A percentile compares a stretch with the other conserved stretches of the same genome.
Conservation (phyloP, 1,284 basidiomycete genomes). For the Crepidotus sp. region DNA sequence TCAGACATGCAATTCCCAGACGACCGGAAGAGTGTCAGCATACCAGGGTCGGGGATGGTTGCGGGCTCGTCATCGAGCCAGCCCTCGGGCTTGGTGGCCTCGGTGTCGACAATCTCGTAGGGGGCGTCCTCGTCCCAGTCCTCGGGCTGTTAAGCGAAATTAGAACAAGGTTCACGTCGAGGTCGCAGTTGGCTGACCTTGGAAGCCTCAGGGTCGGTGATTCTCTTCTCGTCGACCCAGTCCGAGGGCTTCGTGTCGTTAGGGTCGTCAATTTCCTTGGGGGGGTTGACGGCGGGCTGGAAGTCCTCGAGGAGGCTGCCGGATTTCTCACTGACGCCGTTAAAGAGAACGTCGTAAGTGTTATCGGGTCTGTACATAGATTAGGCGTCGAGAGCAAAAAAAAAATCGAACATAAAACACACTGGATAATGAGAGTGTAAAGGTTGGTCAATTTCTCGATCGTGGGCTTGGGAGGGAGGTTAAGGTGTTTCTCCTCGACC, state of each 20-base stretch:
- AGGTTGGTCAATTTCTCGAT: slow-evolving; percentile 87
- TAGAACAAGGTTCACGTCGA: not conserved
- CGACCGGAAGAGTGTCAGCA: not conserved
- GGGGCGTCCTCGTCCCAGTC: slow-evolving; percentile 98
- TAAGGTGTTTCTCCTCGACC: slow-evolving; percentile 96
- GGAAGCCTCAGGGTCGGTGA: slow-evolving; percentile 75
- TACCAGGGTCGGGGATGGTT: slow-evolving; percentile 80
- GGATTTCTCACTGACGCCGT: slow-evolving; percentile 73
- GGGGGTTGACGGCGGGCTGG: slow-evolving; percentile 88
- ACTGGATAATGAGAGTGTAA: slow-evolving; percentile 90
- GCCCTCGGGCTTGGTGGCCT: slow-evolving; percentile 85
- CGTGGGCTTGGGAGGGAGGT: slow-evolving; percentile 70
- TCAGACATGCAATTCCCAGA: not conserved
- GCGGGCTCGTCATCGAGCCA: slow-evolving; percentile 91
- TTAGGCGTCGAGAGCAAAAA: not conserved
- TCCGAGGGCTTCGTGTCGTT: slow-evolving; percentile 84
- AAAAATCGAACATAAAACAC: slow-evolving; percentile 25
- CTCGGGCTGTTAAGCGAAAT: slow-evolving; percentile 46
- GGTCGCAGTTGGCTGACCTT: slow-evolving; percentile 44
- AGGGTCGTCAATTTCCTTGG: slow-evolving; percentile 89
- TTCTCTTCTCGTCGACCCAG: slow-evolving; percentile 90
- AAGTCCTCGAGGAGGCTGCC: slow-evolving; percentile 94
- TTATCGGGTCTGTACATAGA: slow-evolving; percentile 70
- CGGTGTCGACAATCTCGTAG: slow-evolving; percentile 81
- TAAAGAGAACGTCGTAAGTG: slow-evolving; percentile 89